Percentiles rank a stretch among this genome's conserved stretches.
Evolutionary conservation across 139 green algal species (phyloP).

Genomic region (Protoeuglena noctilucae): DNA sequence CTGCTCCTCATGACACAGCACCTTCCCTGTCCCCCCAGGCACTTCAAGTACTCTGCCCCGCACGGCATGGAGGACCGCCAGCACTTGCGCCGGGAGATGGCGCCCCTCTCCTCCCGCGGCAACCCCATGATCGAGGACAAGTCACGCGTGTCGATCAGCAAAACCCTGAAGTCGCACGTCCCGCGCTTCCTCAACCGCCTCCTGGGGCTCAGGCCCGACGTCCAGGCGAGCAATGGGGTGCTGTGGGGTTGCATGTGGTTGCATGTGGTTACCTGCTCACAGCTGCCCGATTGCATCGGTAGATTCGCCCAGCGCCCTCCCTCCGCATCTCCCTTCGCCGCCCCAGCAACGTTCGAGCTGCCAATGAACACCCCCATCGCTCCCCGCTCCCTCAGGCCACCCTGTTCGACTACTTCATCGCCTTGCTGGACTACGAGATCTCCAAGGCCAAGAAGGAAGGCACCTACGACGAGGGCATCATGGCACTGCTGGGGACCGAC

Average conservation of each 20-base stretch:
- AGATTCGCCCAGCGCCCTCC: no score
- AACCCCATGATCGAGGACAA: not conserved
- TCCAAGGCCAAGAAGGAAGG: slow-evolving; percentile 22
- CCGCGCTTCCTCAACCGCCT: slow-evolving; percentile 26
- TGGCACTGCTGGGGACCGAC: slow-evolving; percentile 22
- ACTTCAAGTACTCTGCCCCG: no score
- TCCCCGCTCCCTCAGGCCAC: no score
- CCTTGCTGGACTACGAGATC: slow-evolving; percentile 26
- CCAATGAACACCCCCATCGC: no score
- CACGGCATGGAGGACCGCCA: not conserved
- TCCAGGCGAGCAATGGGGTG: no score
- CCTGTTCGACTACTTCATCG: slow-evolving; percentile 43
- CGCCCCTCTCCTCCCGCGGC: not conserved
- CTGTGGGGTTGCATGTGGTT: no score
- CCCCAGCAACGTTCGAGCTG: no score
- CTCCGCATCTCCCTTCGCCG: no score
- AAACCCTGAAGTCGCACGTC: slow-evolving; percentile 12
- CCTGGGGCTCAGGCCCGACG: slow-evolving; percentile 27
- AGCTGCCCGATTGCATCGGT: no score
- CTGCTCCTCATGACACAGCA: no score
- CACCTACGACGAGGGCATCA: slow-evolving; percentile 39
- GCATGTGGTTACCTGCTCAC: no score
- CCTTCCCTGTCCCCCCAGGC: no score
- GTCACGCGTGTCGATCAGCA: not conserved
- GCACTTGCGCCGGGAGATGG: not conserved